Base-by-base conservation (phyloP, 495 filamentous ascomycete species). In the Aspergillus wentii region DNA sequence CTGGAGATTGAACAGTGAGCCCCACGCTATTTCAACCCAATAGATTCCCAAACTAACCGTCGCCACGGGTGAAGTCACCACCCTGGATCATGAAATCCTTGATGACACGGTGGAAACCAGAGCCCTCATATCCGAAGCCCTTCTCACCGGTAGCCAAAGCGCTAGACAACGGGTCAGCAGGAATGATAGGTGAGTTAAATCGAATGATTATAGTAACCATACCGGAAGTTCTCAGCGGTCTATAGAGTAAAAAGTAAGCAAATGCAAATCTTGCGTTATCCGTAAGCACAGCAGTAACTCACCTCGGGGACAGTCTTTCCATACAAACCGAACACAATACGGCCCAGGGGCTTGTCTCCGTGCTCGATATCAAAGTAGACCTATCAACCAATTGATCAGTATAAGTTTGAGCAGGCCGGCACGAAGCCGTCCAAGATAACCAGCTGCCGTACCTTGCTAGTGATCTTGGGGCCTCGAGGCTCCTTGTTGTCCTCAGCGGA, bases 51-150 rank as follows among this genome's bases (percentile, higher is more conserved):
- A n/a, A 51, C 59, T 40, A 44, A 76, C 76, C 91, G 58, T 99
- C 90, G 48, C 82, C 82, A 45, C 82, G 87, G 63, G 94, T 99
- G 72, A 99, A 99, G 71, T 99, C 94, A 69, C 94, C 92, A 61
- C 92, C 92, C 71, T 98, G 92, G 62, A 96, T 95, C 92, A 98
- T 98, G 74, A 98, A 98, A 40, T 84, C 55, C 74, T 91, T 89
- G 74, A 98, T 98, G 56, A 98, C 94, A 68, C 92, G 86, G 79
- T 98, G 92, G 83, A 98, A 98, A 61, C 68, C 79, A 16, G 89
- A 95, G 22, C 88, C 90, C 64, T 96, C 80, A 62, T 96, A 98
- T 40, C 92, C 92, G 57, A 85, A 96, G 54, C 86, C 92, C 69
- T 96, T 87, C 80, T 99, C 89, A 46, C 92, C 92, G 41, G 92